phyloP scores from a whole-genome alignment of 352 stramenopile species.

The Phytophthora citricola region DNA sequence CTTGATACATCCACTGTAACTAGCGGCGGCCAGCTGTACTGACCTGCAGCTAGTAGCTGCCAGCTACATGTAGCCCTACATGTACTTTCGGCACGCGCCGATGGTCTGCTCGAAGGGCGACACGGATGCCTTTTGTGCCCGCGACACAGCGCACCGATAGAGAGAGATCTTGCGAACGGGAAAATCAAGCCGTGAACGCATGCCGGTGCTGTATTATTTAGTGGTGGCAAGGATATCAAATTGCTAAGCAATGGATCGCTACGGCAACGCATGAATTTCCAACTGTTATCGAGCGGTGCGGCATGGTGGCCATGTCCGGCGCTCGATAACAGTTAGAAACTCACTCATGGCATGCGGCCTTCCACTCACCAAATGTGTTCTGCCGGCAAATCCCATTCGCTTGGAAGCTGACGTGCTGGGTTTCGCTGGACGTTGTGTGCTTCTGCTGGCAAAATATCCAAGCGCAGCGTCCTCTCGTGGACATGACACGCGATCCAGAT shows the following conservation, averaged over 20 bases:
- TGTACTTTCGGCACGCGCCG: conserved; percentile 13
- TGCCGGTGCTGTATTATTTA: background rate
- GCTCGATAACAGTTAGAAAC: too few relatives aligned
- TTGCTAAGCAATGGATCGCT: background rate
- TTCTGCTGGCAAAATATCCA: conserved; percentile 21
- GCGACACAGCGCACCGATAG: background rate
- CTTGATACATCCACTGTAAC: too few relatives aligned
- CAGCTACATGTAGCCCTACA: background rate
- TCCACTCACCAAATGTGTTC: conserved; percentile 19
- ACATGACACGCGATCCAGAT: conserved; percentile 25
- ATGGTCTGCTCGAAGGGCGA: conserved; percentile 21
- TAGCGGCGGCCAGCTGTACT: background rate
- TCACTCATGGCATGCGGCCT: background rate
- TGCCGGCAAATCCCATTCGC: conserved; percentile 11
- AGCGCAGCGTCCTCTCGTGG: conserved; percentile 20
- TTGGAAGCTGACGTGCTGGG: conserved; percentile 16
- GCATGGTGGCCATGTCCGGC: too few relatives aligned
- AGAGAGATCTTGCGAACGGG: conserved; percentile 9
- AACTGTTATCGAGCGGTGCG: too few relatives aligned
- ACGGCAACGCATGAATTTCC: background rate
- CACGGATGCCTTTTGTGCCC: conserved; percentile 2
- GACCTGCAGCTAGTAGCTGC: background rate
- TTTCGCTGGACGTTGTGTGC: conserved; percentile 13
- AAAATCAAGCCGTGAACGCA: conserved; percentile 19
- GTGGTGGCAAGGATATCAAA: background rate